phyloP scores from a whole-genome alignment of 768 basidiomycete species.

The Russula brevipes region DNA sequence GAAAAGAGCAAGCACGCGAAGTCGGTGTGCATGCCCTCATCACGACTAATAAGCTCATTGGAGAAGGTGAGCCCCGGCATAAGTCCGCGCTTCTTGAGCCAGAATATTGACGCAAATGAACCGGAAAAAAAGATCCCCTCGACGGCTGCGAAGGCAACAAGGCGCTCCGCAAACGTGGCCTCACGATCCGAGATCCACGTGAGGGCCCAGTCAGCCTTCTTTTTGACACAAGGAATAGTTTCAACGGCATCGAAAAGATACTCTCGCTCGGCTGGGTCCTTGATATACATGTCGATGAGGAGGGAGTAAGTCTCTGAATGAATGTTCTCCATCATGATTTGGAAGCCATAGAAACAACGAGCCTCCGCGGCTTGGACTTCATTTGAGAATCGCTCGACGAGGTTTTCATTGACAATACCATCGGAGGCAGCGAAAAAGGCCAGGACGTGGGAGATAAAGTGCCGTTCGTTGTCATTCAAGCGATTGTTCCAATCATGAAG shows the following conservation, averaged over 20 bases:
- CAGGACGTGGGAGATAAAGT: slow-evolving; percentile 88
- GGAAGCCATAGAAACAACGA: slow-evolving; percentile 95
- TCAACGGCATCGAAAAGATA: slow-evolving; percentile 91
- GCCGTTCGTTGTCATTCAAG: slow-evolving; percentile 74
- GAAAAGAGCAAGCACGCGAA: slow-evolving; percentile 88
- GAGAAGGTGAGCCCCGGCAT: slow-evolving; percentile 97
- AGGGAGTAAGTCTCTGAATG: slow-evolving; percentile 97
- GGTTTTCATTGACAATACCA: slow-evolving; percentile 94
- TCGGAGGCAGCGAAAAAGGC: slow-evolving; percentile 97
- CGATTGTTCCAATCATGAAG: slow-evolving; percentile 78
- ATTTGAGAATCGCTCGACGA: slow-evolving; percentile 87
- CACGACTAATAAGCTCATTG: slow-evolving; percentile 92
- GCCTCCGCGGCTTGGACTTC: slow-evolving; percentile 93
- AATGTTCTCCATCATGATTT: slow-evolving; percentile 98
- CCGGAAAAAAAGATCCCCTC: slow-evolving; percentile 98
- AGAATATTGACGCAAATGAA: slow-evolving; percentile 90
- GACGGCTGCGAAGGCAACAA: slow-evolving; percentile 92
- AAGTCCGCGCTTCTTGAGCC: slow-evolving; percentile 96
- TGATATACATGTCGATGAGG: slow-evolving; percentile 92
- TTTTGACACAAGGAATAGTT: slow-evolving; percentile 87
- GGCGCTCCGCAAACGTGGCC: slow-evolving; percentile 81
- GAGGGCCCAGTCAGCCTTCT: slow-evolving; percentile 94
- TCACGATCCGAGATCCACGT: slow-evolving; percentile 81
- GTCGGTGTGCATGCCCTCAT: slow-evolving; percentile 96
- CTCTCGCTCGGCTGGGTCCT: slow-evolving; percentile 66